Conservation (phyloP, 2,329 filamentous ascomycete genomes). For the Hymenotorrendiella dingleyae region DNA sequence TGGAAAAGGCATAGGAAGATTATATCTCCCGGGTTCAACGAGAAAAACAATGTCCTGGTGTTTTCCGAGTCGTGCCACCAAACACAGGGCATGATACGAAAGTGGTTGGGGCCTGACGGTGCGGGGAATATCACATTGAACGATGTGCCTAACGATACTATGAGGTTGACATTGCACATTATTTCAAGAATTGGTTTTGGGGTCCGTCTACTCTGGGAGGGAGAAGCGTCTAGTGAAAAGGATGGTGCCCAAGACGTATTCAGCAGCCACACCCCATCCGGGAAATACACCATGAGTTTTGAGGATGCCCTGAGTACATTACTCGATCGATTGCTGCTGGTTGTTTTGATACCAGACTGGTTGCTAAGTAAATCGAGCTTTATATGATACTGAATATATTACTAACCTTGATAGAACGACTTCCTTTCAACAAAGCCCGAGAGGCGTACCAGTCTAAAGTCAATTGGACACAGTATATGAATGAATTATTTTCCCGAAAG, state of each 20-base stretch:
- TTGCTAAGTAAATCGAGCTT: conserved; percentile 36
- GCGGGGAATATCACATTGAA: conserved; percentile 43
- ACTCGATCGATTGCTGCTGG: conserved; percentile 46
- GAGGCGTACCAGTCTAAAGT: conserved; percentile 40
- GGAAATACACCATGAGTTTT: conserved; percentile 48
- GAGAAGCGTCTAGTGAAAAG: conserved; percentile 44
- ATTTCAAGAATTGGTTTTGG: conserved; percentile 70
- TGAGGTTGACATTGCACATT: conserved; percentile 53
- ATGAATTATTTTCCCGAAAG: conserved; percentile 50
- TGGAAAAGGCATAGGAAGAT: conserved; percentile 72
- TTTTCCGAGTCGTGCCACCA: conserved; percentile 60
- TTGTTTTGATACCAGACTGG: conserved; percentile 46
- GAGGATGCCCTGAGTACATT: conserved; percentile 47
- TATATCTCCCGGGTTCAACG: conserved; percentile 67
- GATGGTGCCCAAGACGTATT: conserved; percentile 41
- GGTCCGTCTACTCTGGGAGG: conserved; percentile 54
- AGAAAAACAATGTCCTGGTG: conserved; percentile 65
- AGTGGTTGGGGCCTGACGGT: conserved; percentile 46
- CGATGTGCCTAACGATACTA: conserved; percentile 57
- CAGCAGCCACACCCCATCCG: conserved; percentile 25
- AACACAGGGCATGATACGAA: conserved; percentile 52
- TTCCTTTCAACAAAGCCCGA: conserved; percentile 40
- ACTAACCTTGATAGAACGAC: conserved; percentile 25
- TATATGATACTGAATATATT: not conserved
- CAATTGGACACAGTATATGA: conserved; percentile 58